These are phyloP conservation scores for Phytophthora pisi DNA, from an alignment of 352 stramenopile species.

Conservation along the genomic window DNA sequence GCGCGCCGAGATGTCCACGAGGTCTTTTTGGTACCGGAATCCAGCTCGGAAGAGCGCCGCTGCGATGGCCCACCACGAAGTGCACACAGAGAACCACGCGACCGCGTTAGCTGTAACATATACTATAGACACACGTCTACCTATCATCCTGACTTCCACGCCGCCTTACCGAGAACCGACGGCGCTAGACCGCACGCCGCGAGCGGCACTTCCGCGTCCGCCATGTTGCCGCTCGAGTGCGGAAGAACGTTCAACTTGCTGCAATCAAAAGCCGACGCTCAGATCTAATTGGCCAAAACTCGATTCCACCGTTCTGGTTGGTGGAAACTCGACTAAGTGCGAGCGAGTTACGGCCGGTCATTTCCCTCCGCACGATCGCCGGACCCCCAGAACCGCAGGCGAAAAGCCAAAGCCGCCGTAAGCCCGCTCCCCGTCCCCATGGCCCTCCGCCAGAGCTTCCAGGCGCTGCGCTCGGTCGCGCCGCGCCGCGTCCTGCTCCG, in stretches of 20 bases:
- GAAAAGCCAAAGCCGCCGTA: background rate
- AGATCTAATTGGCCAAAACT: constrained; percentile 5
- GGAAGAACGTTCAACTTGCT: constrained; percentile 13
- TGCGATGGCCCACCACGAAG: constrained; percentile 18
- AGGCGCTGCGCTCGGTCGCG: constrained; percentile 49
- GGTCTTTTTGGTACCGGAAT: constrained; percentile 63
- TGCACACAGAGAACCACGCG: background rate
- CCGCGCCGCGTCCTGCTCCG: constrained; percentile 43
- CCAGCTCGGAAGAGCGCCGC: constrained; percentile 63
- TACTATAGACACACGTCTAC: background rate
- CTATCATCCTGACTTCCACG: background rate
- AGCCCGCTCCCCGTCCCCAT: constrained; percentile 30
- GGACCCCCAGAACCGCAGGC: constrained; percentile 39
- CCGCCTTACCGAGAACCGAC: constrained; percentile 52
- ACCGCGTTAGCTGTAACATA: constrained; percentile 1
- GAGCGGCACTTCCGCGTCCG: constrained; percentile 40
- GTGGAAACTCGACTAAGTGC: constrained; percentile 34
- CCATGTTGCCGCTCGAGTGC: constrained; percentile 15
- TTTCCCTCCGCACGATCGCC: constrained; percentile 42
- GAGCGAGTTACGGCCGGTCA: constrained; percentile 40
- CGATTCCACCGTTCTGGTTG: constrained; percentile 3
- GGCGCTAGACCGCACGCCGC: constrained; percentile 63
- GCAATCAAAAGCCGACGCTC: background rate
- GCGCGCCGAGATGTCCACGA: constrained; percentile 53
- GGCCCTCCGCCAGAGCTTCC: constrained; percentile 68